Evolutionary conservation across 495 filamentous ascomycete genomes (phyloP).

Genomic region (Letharia columbiana): DNA sequence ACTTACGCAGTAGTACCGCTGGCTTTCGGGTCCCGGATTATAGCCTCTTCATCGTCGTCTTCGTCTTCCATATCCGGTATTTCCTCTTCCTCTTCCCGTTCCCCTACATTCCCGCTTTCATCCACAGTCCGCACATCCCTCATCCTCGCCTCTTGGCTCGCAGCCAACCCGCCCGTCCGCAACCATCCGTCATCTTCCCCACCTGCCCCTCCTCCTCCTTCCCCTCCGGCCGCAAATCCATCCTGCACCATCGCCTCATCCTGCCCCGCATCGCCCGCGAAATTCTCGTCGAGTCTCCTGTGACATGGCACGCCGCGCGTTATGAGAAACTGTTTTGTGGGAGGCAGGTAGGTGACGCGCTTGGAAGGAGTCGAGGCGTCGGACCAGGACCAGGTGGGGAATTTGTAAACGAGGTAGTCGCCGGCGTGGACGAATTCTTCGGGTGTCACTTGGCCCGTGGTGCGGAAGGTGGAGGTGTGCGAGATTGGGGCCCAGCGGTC

Average conservation of each 20-base stretch:
- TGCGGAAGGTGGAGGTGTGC: constrained; percentile 86
- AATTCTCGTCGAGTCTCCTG: constrained; percentile 83
- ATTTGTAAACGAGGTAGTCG: constrained; percentile 98
- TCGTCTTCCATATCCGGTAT: constrained; percentile 99
- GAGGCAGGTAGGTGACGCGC: constrained; percentile 72
- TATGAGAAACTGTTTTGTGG: constrained; percentile 90
- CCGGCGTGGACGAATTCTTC: constrained; percentile 95
- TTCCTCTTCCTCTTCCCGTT: constrained; percentile 73
- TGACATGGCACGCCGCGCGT: constrained; percentile 91
- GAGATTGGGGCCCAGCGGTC: constrained; percentile 83
- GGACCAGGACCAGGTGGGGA: constrained; percentile 97
- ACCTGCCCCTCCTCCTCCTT: constrained; percentile 39
- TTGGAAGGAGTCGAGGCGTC: constrained; percentile 70
- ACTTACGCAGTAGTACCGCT: constrained; percentile 61
- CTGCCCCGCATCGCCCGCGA: constrained; percentile 74
- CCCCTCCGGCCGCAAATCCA: constrained; percentile 49
- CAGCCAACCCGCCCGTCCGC: constrained; percentile 54
- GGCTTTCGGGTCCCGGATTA: constrained; percentile 68
- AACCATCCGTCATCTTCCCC: constrained; percentile 86
- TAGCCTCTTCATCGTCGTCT: constrained; percentile 92
- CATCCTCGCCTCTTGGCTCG: constrained; percentile 63
- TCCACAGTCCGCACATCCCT: constrained; percentile 80
- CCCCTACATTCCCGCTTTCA: constrained; percentile 62
- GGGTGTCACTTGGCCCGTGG: constrained; percentile 89
- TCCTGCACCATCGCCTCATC: constrained; percentile 79